Evolutionary conservation across 2,329 filamentous ascomycete species (phyloP), one percentile per base, ranked within the genome.

Genomic region (Monosporascus sp.): DNA sequence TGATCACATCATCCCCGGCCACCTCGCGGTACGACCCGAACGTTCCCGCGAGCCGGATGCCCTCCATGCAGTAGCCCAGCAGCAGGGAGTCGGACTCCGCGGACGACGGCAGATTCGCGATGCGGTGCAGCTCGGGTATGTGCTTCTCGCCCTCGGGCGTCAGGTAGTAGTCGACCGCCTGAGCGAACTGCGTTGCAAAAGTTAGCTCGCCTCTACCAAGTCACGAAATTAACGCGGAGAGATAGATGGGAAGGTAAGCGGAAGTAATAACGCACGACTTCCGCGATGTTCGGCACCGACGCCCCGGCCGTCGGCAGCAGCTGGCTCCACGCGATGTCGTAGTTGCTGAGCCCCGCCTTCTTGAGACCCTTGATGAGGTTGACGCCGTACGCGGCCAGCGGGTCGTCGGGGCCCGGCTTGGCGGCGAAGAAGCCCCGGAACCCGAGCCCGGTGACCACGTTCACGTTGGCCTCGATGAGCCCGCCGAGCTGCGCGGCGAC

Each of bases 81-180:
- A 93, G 76, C 36, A 81, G 72, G 1, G 83, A 76, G 58, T 91
- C 86, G 0, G 78, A 80, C 57, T 85, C 81, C 14, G 81, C 76
- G 1, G 73, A 73, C 0, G 78, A 73, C 5, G 83, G 75, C 40
- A 78, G 66, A 36, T 76, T 72, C 27, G 89, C 82, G 17, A 88
- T 73, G 19, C 73, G 72, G 59, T 86, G 78, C 52, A 92, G 77
- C 44, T 84, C 81, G 0, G 80, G 73, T 1, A 88, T 69, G 62
- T 90, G 75, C 14, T 73, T 60, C 52, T 75, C 70, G 60, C 83
- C 81, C 34, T 80, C 71, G 3, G 78, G 73, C 0, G 81, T 80
- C 5, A 91, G 77, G 65, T 88, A 91, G 71, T 82, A 91, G 65
- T 91, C 87, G 19, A 91, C 75, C 2, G 87, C 78, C 71, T 89